phyloP scores from a whole-genome alignment of 169 alveolate species.

The Cryptosporidium sp. region DNA sequence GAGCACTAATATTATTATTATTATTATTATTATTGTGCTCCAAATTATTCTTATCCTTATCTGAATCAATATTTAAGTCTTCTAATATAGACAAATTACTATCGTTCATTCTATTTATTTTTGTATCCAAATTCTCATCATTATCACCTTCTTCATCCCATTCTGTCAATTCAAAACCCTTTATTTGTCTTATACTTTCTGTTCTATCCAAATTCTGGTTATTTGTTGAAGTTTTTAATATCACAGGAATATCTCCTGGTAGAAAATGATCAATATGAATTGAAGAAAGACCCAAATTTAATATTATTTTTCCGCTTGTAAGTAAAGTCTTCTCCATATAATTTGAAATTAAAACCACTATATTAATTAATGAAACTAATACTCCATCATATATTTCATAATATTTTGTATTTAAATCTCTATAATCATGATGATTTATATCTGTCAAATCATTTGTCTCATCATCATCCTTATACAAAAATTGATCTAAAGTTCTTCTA shows the following conservation, averaged over 20 bases:
- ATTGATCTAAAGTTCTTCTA: background rate
- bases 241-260: constrained; percentile 90
- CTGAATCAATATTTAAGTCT: no score
- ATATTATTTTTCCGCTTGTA: constrained; percentile 28
- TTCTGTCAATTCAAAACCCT: background rate
- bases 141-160: constrained; percentile 75
- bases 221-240: constrained; percentile 84
- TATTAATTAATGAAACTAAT: constrained; percentile 11
- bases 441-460: background rate
- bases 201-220: background rate
- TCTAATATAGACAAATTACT: no score
- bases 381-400: constrained; percentile 44
- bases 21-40: background rate
- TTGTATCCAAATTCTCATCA: constrained; percentile 61
- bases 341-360: constrained; percentile 21
- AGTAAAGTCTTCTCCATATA: constrained; percentile 27
- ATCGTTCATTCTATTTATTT: no score
- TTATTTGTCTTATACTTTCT: background rate
- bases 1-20: no score
- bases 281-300: constrained; percentile 54
- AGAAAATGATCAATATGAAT: constrained; percentile 90
- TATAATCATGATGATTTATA: background rate
- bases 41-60: no score
- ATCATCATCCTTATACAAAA: background rate
- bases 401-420: background rate